Conservation (phyloP, 2,329 filamentous ascomycete species). For the Escovopsis sp. region DNA sequence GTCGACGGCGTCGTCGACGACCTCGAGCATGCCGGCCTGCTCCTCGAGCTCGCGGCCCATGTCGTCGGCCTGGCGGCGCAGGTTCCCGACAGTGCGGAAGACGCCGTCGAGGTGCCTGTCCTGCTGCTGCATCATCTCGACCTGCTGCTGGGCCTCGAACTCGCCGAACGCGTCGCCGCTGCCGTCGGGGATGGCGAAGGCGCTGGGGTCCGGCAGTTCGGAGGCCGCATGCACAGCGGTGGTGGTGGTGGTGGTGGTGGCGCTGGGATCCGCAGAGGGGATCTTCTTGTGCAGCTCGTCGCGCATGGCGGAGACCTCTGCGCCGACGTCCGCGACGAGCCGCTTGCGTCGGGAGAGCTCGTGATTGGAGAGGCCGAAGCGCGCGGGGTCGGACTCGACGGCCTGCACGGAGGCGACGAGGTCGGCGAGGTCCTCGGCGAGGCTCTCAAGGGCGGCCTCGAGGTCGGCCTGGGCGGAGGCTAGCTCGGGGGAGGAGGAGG, state of each 20-base stretch:
- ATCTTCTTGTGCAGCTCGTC: slow-evolving; percentile 57
- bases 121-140: slow-evolving; percentile 87
- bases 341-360: slow-evolving; percentile 70
- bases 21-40: slow-evolving; percentile 76
- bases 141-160: slow-evolving; percentile 83
- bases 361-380: slow-evolving; percentile 69
- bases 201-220: slow-evolving; percentile 38
- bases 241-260: slow-evolving; percentile 8
- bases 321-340: slow-evolving; percentile 77
- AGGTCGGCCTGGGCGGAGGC: slow-evolving; percentile 62
- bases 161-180: slow-evolving; percentile 55
- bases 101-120: slow-evolving; percentile 87
- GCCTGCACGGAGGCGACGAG: slow-evolving; percentile 76
- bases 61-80: slow-evolving; percentile 79
- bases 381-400: slow-evolving; percentile 73
- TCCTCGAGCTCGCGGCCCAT: slow-evolving; percentile 97
- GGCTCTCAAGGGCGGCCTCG: slow-evolving; percentile 45
- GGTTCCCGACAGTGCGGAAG: slow-evolving; percentile 80
- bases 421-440: slow-evolving; percentile 76
- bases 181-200: slow-evolving; percentile 40
- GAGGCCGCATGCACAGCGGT: slow-evolving; percentile 11
- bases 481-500: slow-evolving; percentile 67
- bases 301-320: slow-evolving; percentile 80
- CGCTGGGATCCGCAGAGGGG: too few species aligned
- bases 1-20: slow-evolving; percentile 73